phyloP scores from a whole-genome alignment of 495 filamentous ascomycete genomes.

The Lophiotrema nucula region DNA sequence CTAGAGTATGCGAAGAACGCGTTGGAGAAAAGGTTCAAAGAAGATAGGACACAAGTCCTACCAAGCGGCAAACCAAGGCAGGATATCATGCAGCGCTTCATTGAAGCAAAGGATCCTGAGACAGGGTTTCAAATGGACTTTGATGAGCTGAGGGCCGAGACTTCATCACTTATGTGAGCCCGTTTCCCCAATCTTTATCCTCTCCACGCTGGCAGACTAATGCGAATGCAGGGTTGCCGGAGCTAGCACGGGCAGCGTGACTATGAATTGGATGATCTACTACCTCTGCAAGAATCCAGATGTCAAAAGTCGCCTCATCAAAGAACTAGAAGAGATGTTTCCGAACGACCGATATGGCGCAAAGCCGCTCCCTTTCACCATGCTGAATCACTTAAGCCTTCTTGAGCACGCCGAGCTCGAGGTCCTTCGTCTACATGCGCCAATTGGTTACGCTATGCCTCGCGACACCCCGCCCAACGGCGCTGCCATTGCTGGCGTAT shows the following conservation, averaged over 20 bases:
- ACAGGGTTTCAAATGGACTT: constrained; percentile 30
- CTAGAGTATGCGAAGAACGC: constrained; percentile 25
- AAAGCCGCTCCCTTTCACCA: constrained; percentile 15
- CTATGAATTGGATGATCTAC: constrained; percentile 34
- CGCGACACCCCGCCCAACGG: constrained; percentile 26
- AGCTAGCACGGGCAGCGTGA: constrained; percentile 23
- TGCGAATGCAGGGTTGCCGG: constrained; percentile 9
- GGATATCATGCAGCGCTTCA: constrained; percentile 34
- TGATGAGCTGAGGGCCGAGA: constrained; percentile 29
- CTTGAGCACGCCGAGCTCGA: constrained; percentile 29
- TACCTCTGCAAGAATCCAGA: constrained; percentile 29
- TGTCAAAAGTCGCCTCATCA: constrained; percentile 6
- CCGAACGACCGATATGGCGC: constrained; percentile 10
- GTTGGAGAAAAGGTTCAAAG: constrained; percentile 20
- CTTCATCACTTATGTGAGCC: constrained; percentile 27
- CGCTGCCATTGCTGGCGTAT: constrained; percentile 21
- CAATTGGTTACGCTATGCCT: constrained; percentile 22
- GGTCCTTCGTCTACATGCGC: constrained; percentile 29
- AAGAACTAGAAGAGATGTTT: constrained; percentile 21
- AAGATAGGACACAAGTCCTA: constrained; percentile 10
- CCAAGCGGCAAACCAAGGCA: constrained; percentile 20
- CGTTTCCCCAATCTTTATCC: too few relatives aligned
- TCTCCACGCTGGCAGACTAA: neutral
- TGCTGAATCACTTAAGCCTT: constrained; percentile 23
- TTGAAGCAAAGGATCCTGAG: constrained; percentile 30